Percentiles rank a stretch among this genome's conserved stretches.
phyloP scores from a whole-genome alignment of 176 grass and related monocot genomes.

The Pontederia crassipes region DNA sequence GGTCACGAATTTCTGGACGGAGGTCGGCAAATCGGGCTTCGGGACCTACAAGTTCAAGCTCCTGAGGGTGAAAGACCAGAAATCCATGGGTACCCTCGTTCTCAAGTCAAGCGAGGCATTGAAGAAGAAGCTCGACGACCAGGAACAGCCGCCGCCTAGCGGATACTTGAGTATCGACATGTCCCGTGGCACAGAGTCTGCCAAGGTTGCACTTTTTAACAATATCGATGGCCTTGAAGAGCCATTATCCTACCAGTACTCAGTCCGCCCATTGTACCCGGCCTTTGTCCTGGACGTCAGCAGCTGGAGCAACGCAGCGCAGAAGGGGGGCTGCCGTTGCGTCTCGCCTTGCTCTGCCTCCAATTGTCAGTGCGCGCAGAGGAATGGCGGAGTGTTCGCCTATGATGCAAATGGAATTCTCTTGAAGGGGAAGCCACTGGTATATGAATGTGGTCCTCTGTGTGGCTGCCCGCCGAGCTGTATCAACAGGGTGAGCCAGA shows the following conservation, averaged over 20 bases:
- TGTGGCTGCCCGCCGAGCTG: constrained; percentile 55
- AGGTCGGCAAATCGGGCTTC: constrained; percentile 50
- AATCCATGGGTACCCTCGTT: constrained; percentile 35
- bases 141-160: constrained; percentile 1
- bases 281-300: constrained; percentile 7
- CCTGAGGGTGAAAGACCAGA: constrained; percentile 40
- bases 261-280: constrained; percentile 26
- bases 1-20: constrained; percentile 36
- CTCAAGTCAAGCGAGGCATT: constrained; percentile 37
- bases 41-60: constrained; percentile 64
- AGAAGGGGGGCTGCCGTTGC: constrained; percentile 31
- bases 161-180: constrained; percentile 56
- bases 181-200: constrained; percentile 33
- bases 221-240: constrained; percentile 40
- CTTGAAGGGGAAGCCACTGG: constrained; percentile 47
- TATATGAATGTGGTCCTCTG: constrained; percentile 60
- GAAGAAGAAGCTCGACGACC: constrained; percentile 24
- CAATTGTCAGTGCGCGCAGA: constrained; percentile 41
- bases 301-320: background rate
- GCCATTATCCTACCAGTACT: constrained; percentile 45
- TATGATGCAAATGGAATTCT: constrained; percentile 54
- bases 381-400: constrained; percentile 26
- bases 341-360: constrained; percentile 1
- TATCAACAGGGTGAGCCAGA: constrained; percentile 55
- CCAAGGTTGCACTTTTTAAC: constrained; percentile 47